Conservation (phyloP, 1,284 basidiomycete species). For the Apiotrichum brassicae region DNA sequence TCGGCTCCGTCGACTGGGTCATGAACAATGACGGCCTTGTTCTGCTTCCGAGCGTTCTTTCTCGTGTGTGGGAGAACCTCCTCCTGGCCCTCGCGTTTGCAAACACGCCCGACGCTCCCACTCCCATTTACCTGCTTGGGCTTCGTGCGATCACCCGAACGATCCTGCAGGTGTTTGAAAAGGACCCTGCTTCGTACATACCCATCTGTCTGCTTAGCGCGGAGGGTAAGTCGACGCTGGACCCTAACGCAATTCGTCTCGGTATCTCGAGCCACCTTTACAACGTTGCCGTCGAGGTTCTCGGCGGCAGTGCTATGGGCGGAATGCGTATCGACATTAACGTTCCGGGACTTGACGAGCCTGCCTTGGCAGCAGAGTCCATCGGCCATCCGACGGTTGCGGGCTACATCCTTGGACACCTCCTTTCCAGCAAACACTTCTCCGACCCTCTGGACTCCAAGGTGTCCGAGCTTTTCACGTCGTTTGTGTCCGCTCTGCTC, state of each 20-base stretch:
- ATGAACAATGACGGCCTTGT: slow-evolving; percentile 12
- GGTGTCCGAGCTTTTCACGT: slow-evolving; percentile 11
- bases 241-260: slow-evolving; percentile 17
- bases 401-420: slow-evolving; percentile 25
- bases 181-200: slow-evolving; percentile 32
- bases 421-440: slow-evolving; percentile 24
- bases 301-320: slow-evolving; percentile 22
- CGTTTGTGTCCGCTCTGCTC: slow-evolving; percentile 19
- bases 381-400: slow-evolving; percentile 19
- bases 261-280: slow-evolving; percentile 24
- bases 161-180: slow-evolving; percentile 25
- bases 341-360: neutral
- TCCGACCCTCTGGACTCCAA: slow-evolving; percentile 9
- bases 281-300: slow-evolving; percentile 14
- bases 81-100: slow-evolving; percentile 22
- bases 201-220: slow-evolving; percentile 24
- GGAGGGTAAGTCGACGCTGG: slow-evolving; percentile 15
- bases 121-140: slow-evolving; percentile 20
- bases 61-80: slow-evolving; percentile 35
- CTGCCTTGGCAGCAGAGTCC: slow-evolving; percentile 21
- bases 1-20: slow-evolving; percentile 22
- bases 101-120: slow-evolving; percentile 11
- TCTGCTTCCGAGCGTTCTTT: slow-evolving; percentile 26
- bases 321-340: slow-evolving; percentile 2
- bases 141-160: slow-evolving; percentile 21